Evolutionary conservation across 805 yeast genomes (phyloP).

Genomic region (Candida caryicola): DNA sequence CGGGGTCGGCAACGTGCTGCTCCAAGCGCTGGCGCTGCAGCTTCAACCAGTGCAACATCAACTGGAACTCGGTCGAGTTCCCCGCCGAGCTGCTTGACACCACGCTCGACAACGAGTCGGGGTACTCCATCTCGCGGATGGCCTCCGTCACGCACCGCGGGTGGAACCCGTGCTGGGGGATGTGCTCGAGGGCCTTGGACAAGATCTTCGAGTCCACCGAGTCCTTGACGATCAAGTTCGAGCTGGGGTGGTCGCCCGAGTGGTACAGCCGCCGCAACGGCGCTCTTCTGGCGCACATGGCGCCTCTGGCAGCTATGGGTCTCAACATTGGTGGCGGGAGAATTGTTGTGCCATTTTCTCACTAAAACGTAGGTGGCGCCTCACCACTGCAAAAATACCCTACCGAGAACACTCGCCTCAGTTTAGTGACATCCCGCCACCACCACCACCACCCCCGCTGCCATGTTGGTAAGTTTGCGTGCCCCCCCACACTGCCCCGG

Average conservation of each 20-base stretch:
- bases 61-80: conserved; percentile 51
- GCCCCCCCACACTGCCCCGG: no score
- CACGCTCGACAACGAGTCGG: conserved; percentile 48
- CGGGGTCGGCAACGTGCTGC: conserved; percentile 22
- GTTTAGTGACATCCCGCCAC: no score
- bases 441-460: no score
- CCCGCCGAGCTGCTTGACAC: conserved; percentile 39
- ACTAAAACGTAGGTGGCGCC: no score
- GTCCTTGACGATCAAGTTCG: conserved; percentile 29
- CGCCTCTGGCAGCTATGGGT: neutral
- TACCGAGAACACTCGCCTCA: no score
- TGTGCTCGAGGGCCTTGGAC: conserved; percentile 34
- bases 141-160: conserved; percentile 48
- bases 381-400: no score
- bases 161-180: conserved; percentile 54
- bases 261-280: conserved; percentile 26
- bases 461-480: neutral
- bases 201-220: conserved; percentile 43
- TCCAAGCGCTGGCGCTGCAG: conserved; percentile 37
- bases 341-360: neutral
- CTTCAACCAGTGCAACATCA: conserved; percentile 52
- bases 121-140: conserved; percentile 46
- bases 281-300: conserved; percentile 2
- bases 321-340: no score
- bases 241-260: conserved; percentile 33